phyloP scores from a whole-genome alignment of 2,329 filamentous ascomycete genomes.

The Neonectria hederae region DNA sequence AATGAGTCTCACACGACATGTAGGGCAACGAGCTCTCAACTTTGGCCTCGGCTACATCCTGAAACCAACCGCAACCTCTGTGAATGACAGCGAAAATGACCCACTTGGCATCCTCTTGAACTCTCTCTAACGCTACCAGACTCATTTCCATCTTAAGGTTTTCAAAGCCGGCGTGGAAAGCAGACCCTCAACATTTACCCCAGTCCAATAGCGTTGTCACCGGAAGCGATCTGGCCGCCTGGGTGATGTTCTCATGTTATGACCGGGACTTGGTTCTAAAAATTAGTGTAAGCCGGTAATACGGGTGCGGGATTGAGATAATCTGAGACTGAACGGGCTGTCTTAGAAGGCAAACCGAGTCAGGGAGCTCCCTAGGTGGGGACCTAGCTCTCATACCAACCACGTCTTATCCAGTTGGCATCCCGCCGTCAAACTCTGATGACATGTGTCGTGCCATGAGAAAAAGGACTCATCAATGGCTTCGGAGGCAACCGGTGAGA shows the following conservation, averaged over 20 bases:
- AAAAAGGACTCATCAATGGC: neutral
- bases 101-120: no score
- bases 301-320: neutral
- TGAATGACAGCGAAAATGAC: no score
- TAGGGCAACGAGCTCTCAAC: no score
- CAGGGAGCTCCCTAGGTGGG: neutral
- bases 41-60: no score
- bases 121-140: no score
- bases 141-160: no score
- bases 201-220: no score
- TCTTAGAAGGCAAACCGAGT: conserved; percentile 6
- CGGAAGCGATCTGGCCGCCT: neutral
- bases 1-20: no score
- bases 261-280: neutral
- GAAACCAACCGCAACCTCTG: no score
- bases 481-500: conserved; percentile 8
- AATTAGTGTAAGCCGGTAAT: neutral
- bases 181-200: no score
- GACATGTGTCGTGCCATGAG: conserved; percentile 15
- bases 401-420: conserved; percentile 1
- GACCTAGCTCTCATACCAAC: conserved; percentile 4
- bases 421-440: neutral
- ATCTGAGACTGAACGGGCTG: neutral
- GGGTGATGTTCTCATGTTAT: conserved; percentile 3
- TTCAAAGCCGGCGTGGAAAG: no score